A percentile compares a stretch with the other conserved stretches of the same genome.
These are phyloP conservation scores for Artemisia tridentata DNA, from an alignment of 129 eudicot genomes.

Conservation along the genomic window DNA sequence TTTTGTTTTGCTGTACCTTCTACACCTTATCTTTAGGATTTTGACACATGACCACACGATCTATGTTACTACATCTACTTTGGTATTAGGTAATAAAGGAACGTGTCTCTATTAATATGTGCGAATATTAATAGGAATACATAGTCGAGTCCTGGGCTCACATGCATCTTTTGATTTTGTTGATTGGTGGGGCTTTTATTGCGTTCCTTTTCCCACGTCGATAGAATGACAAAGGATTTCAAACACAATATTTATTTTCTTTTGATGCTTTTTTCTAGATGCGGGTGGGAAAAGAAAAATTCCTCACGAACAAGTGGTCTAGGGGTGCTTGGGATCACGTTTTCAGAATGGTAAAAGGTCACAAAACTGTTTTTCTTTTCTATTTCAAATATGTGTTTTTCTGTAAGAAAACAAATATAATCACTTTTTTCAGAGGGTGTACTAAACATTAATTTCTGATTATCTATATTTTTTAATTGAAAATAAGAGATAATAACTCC, in stretches of 20 bases:
- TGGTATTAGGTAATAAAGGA: neutral
- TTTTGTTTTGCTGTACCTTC: too few species aligned
- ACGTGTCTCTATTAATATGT: neutral
- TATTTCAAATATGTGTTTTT: too few species aligned
- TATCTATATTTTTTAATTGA: too few species aligned
- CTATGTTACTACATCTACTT: slow-evolving; percentile 14
- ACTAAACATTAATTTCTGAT: too few species aligned
- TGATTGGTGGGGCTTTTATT: slow-evolving; percentile 33
- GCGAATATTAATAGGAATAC: slow-evolving; percentile 24
- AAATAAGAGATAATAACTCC: too few species aligned
- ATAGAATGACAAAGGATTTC: slow-evolving; percentile 24
- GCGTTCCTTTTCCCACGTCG: slow-evolving; percentile 20
- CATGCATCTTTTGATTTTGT: slow-evolving; percentile 18
- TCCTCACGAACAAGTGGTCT: slow-evolving; percentile 2
- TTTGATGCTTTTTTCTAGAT: slow-evolving; percentile 16
- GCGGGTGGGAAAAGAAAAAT: slow-evolving; percentile 19
- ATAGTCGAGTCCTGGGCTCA: slow-evolving; percentile 34
- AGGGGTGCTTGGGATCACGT: too few species aligned
- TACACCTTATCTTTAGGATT: neutral
- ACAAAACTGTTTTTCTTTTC: too few species aligned
- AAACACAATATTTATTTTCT: neutral
- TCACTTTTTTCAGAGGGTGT: too few species aligned
- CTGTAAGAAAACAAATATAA: too few species aligned
- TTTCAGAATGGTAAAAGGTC: too few species aligned
- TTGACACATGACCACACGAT: slow-evolving; percentile 17